Percentiles rank a stretch among this genome's conserved stretches.
Evolutionary conservation across 2,329 filamentous ascomycete species (phyloP).

Genomic region (Fusarium pseudocircinatum): DNA sequence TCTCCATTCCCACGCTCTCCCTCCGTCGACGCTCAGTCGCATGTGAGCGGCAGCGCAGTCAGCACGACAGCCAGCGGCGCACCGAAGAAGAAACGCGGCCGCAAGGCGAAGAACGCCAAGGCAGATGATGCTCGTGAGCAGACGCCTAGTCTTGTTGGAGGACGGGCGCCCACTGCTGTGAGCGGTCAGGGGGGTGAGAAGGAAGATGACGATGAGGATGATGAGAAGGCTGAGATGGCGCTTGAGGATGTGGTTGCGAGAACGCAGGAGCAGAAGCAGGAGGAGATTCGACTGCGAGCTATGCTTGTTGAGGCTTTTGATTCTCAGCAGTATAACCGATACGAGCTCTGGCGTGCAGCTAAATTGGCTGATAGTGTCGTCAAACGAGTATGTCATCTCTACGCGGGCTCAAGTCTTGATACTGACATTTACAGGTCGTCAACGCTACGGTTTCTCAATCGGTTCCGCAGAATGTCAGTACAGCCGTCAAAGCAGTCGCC

Average conservation of each 20-base stretch:
- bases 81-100: constrained; percentile 68
- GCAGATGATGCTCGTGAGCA: constrained; percentile 54
- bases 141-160: constrained; percentile 56
- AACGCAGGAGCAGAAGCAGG: constrained; percentile 74
- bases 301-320: constrained; percentile 74
- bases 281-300: constrained; percentile 65
- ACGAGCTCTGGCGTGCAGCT: constrained; percentile 75
- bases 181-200: constrained; percentile 58
- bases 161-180: constrained; percentile 54
- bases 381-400: constrained; percentile 63
- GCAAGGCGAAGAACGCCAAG: constrained; percentile 68
- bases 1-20: constrained; percentile 71
- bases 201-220: constrained; percentile 66
- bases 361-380: constrained; percentile 76
- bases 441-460: constrained; percentile 85
- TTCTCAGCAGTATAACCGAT: constrained; percentile 72
- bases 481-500: constrained; percentile 78
- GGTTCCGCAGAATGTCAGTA: constrained; percentile 76
- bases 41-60: constrained; percentile 70
- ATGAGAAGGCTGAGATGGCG: constrained; percentile 65
- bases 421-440: constrained; percentile 63
- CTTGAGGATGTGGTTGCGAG: constrained; percentile 68
- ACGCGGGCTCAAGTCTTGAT: neutral
- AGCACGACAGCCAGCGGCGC: constrained; percentile 54
- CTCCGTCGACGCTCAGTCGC: constrained; percentile 68